phyloP scores from a whole-genome alignment of 2,329 filamentous ascomycete genomes.

The Thelonectria rubi region DNA sequence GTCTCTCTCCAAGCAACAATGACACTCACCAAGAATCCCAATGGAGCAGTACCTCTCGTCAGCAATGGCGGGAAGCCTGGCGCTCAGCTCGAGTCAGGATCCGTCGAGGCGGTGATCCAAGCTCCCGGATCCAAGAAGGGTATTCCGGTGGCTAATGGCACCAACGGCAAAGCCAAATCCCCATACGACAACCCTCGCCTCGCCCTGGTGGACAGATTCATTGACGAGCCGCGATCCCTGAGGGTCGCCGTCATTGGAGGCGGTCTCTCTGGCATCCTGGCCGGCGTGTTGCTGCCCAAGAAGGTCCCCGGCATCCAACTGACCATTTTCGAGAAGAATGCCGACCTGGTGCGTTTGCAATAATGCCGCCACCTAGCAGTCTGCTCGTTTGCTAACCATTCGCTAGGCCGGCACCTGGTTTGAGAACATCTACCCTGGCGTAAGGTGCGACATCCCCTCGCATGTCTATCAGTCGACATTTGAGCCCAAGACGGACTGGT shows the following conservation, averaged over 20 bases:
- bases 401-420: conserved; percentile 61
- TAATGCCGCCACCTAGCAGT: background rate
- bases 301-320: conserved; percentile 75
- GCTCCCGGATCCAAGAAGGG: conserved; percentile 15
- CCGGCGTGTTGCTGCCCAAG: conserved; percentile 71
- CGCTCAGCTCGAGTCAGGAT: conserved; percentile 7
- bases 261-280: conserved; percentile 53
- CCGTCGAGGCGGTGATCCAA: conserved; percentile 19
- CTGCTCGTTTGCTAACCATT: background rate
- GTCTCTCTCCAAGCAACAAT: conserved; percentile 12
- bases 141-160: conserved; percentile 20
- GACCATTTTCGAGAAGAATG: conserved; percentile 74
- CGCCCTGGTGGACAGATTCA: conserved; percentile 44
- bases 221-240: conserved; percentile 48
- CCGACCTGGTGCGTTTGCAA: conserved; percentile 64
- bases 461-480: conserved; percentile 77
- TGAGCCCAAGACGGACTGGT: conserved; percentile 73
- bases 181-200: conserved; percentile 37
- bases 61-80: conserved; percentile 15
- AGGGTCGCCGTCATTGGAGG: conserved; percentile 51
- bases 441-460: conserved; percentile 73
- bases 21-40: conserved; percentile 23
- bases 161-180: conserved; percentile 29
- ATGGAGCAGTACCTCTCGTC: conserved; percentile 11
- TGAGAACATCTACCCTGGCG: conserved; percentile 69